Evolutionary conservation across 768 basidiomycete genomes (phyloP).

Genomic region (Leccinum barrowsii): DNA sequence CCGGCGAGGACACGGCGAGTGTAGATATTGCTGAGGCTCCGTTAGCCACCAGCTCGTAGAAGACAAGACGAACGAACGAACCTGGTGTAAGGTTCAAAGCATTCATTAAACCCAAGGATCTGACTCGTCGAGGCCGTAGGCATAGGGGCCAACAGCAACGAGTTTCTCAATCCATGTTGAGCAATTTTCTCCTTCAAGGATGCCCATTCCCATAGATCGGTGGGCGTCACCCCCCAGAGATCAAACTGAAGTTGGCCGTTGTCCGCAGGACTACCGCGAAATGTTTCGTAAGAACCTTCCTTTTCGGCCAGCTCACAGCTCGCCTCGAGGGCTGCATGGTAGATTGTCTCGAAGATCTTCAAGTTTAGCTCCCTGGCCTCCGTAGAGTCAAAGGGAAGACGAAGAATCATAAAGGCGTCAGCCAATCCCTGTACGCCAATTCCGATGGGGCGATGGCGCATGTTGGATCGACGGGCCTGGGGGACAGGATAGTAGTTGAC

Average conservation of each 20-base stretch:
- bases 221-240: constrained; percentile 90
- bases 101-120: constrained; percentile 97
- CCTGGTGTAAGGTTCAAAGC: constrained; percentile 98
- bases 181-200: constrained; percentile 83
- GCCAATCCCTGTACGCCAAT: constrained; percentile 97
- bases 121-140: constrained; percentile 98
- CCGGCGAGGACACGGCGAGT: constrained; percentile 98
- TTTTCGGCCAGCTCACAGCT: constrained; percentile 80
- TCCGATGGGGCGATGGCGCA: constrained; percentile 96
- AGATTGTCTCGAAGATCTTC: constrained; percentile 98
- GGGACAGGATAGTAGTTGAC: constrained; percentile 93
- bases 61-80: constrained; percentile 38
- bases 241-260: constrained; percentile 91
- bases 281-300: constrained; percentile 86
- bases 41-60: constrained; percentile 5
- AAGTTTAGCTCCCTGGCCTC: constrained; percentile 86
- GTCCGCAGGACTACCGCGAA: constrained; percentile 85
- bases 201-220: constrained; percentile 92
- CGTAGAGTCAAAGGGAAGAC: constrained; percentile 90
- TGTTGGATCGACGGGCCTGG: constrained; percentile 90
- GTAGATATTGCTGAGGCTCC: constrained; percentile 82
- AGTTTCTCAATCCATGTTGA: constrained; percentile 81
- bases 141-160: constrained; percentile 93
- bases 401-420: constrained; percentile 96
- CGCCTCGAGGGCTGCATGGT: constrained; percentile 90